These are phyloP conservation scores for Thielaviopsis euricoi DNA, from an alignment of 2,329 filamentous ascomycete genomes.

Conservation along the genomic window DNA sequence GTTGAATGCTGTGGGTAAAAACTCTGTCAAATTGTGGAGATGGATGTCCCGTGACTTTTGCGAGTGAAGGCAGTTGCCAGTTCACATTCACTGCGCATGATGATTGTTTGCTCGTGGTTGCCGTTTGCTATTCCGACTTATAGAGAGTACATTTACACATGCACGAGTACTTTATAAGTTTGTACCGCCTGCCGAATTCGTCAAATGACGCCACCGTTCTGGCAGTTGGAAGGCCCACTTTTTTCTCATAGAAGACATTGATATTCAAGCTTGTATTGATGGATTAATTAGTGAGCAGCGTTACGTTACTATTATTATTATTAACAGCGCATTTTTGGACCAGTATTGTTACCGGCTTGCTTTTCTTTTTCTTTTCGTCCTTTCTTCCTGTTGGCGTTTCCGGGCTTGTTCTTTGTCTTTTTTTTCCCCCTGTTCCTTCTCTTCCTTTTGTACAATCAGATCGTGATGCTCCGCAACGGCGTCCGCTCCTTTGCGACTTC, in stretches of 20 bases:
- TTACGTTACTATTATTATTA: not conserved
- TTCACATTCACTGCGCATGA: too few species aligned
- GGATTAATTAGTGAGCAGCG: too few species aligned
- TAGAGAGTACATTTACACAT: too few species aligned
- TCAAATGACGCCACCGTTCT: slow-evolving; percentile 9
- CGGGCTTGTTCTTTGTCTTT: not conserved
- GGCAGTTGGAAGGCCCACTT: slow-evolving; percentile 5
- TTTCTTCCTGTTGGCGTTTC: not conserved
- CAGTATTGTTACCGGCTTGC: too few species aligned
- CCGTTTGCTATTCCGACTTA: not conserved
- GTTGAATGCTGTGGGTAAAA: too few species aligned
- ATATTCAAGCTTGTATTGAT: not conserved
- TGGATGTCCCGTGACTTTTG: not conserved
- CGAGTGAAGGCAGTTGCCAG: too few species aligned
- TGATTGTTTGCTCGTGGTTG: not conserved
- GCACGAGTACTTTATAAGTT: too few species aligned
- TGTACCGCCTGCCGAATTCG: slow-evolving; percentile 1
- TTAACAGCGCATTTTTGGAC: too few species aligned
- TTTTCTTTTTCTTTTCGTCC: too few species aligned
- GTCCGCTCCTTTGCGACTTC: slow-evolving; percentile 51
- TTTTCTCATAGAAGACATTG: not conserved
- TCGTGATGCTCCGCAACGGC: slow-evolving; percentile 51
- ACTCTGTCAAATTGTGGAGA: not conserved
- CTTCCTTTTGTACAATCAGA: not conserved
- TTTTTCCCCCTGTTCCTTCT: not conserved